Conservation (phyloP, 306 rosid genomes). For the Biancaea sappan region DNA sequence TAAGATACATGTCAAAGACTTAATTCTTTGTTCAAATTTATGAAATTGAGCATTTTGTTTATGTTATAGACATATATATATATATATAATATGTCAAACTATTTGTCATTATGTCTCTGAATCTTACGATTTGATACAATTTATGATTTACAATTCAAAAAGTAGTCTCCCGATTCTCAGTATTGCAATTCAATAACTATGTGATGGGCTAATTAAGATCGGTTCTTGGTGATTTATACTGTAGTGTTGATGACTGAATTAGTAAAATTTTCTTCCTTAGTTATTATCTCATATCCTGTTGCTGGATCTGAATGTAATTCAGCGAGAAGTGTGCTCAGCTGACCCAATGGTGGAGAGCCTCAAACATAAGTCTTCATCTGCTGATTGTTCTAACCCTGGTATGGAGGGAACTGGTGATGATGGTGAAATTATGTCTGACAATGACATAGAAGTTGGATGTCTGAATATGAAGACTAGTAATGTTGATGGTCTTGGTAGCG, state of each 20-base stretch:
- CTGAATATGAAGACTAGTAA: slow-evolving; percentile 35
- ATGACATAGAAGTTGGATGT: slow-evolving; percentile 40
- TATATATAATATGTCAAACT: no score
- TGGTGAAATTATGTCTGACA: slow-evolving; percentile 33
- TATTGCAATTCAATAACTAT: no score
- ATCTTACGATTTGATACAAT: no score
- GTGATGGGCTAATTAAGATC: slow-evolving; percentile 2
- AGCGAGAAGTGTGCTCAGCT: slow-evolving; percentile 41
- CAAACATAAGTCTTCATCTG: slow-evolving; percentile 37
- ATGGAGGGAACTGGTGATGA: slow-evolving; percentile 37
- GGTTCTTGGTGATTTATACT: slow-evolving; percentile 23
- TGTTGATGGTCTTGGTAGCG: slow-evolving; percentile 46
- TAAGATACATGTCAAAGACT: no score
- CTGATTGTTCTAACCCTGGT: slow-evolving; percentile 43
- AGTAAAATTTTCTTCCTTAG: slow-evolving; percentile 18
- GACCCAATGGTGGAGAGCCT: slow-evolving; percentile 42
- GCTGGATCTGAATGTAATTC: slow-evolving; percentile 45
- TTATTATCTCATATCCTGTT: slow-evolving; percentile 24
- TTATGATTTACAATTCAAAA: no score
- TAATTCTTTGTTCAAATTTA: no score
- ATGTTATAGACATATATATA: no score
- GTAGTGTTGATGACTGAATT: slow-evolving; percentile 11
- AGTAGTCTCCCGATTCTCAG: no score
- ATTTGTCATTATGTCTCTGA: no score
- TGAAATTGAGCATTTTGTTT: no score